phyloP scores from a whole-genome alignment of 176 grass and related monocot genomes.

The Cenchrus americanus region DNA sequence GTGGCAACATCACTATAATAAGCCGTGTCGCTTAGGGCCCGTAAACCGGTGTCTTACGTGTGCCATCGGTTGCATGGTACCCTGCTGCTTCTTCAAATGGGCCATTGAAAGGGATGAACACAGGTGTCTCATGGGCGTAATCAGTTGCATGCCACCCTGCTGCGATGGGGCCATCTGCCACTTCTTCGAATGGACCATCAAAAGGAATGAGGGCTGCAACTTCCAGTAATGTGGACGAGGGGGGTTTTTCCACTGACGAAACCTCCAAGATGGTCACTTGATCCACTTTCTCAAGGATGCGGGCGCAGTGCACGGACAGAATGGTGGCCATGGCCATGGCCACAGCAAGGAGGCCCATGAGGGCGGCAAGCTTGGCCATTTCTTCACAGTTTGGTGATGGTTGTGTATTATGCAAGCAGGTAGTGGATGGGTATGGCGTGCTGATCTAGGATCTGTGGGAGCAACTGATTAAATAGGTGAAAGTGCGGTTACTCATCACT shows the following conservation, averaged over 20 bases:
- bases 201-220: neutral
- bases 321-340: neutral
- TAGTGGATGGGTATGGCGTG: neutral
- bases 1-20: neutral
- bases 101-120: neutral
- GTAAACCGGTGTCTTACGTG: neutral
- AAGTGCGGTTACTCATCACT: neutral
- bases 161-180: neutral
- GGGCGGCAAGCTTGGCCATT: conserved; percentile 5
- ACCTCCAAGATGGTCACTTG: neutral
- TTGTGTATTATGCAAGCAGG: neutral
- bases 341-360: neutral
- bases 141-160: neutral
- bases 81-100: neutral
- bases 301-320: neutral
- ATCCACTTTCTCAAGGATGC: conserved; percentile 9
- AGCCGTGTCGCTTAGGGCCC: neutral
- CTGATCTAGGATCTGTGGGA: neutral
- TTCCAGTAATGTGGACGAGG: neutral
- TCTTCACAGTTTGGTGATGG: conserved; percentile 8
- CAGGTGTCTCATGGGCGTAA: neutral
- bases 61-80: neutral
- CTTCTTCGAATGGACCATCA: conserved; percentile 11
- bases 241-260: neutral
- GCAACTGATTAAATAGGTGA: neutral